Evolutionary conservation across 495 filamentous ascomycete species (phyloP), one percentile per base, ranked within the genome.

Genomic region (Xylaria intraflava): DNA sequence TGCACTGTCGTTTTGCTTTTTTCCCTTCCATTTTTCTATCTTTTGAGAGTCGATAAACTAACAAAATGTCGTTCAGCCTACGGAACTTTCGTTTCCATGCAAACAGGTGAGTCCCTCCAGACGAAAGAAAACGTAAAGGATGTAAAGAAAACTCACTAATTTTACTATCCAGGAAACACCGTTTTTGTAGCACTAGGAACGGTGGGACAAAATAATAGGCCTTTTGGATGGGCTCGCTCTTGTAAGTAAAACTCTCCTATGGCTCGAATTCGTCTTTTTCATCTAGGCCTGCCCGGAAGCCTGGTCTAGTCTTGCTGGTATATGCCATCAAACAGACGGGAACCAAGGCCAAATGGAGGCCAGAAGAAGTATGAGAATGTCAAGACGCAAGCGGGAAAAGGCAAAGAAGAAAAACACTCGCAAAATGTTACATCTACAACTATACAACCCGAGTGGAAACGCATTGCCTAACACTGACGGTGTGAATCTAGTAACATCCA

Each of bases 61-160:
- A 62, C 42, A 39, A 38, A n/a, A n/a, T n/a, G n/a, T 14, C 40
- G 14, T 48, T 62, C 67, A 75, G 75, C 76, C 3, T 80, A 78
- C 52, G 72, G 74, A 30, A 78, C 75, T 38, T 80, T 79, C 55
- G 77, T 78, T 16, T 76, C 73, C 20, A 80, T 80, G 77, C 78
- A 80, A 59, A 81, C 77, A 6, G 74, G 76, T 74, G 68, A 57
- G 58, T 55, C 20, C 2, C 12, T 19, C 10, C 31, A 2, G 9
- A 2, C 8, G n/a, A 22, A 29, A 38, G 16, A 17, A 3, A 29
- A 26, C 20, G 19, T n/a, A 17, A 10, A 14, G 16, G 6, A 35
- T 44, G 23, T 19, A 8, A 23, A 4, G 16, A 44, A 22, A 45
- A 20, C 2, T 11, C 33, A 31, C 56, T 57, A 51, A 60, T 12